Conservation (phyloP, 805 yeast species). For the Candida dajiaensis region DNA sequence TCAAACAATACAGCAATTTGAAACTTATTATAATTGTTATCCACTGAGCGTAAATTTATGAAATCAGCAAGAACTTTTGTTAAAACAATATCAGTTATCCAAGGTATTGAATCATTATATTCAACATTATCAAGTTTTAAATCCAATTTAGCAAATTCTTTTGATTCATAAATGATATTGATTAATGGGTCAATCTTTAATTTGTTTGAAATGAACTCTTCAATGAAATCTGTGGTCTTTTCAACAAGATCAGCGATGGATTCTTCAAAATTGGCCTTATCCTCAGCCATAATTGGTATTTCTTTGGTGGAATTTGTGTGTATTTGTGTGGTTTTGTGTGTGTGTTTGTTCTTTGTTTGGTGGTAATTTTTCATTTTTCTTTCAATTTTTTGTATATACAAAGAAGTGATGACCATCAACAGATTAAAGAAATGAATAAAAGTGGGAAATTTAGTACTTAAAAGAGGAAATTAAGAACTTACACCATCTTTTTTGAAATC, state of each 20-base stretch:
- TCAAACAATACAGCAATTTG: constrained; percentile 17
- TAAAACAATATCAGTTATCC: constrained; percentile 7
- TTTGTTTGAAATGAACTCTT: not conserved
- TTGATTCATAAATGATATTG: not conserved
- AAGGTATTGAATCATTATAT: not conserved
- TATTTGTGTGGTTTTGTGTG: too few relatives aligned
- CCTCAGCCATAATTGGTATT: not conserved
- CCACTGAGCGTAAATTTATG: constrained; percentile 8
- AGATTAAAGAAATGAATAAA: too few relatives aligned
- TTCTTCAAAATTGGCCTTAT: constrained; percentile 1
- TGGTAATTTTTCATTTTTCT: too few relatives aligned
- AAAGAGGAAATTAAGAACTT: too few relatives aligned
- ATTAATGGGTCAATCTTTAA: not conserved
- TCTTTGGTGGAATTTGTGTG: too few relatives aligned
- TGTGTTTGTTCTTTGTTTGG: too few relatives aligned
- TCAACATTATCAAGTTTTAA: not conserved
- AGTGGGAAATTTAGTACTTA: not conserved
- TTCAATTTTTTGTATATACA: too few relatives aligned
- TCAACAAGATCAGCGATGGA: constrained; percentile 1
- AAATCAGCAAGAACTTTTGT: constrained; percentile 7
- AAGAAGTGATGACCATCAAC: too few relatives aligned
- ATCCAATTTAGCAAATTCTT: not conserved
- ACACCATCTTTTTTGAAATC: too few relatives aligned
- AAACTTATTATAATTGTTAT: constrained; percentile 10
- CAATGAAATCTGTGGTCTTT: not conserved